Percentiles rank a stretch among this genome's conserved stretches.
phyloP scores from a whole-genome alignment of 2,329 filamentous ascomycete genomes.

The Fusarium haematococcum region DNA sequence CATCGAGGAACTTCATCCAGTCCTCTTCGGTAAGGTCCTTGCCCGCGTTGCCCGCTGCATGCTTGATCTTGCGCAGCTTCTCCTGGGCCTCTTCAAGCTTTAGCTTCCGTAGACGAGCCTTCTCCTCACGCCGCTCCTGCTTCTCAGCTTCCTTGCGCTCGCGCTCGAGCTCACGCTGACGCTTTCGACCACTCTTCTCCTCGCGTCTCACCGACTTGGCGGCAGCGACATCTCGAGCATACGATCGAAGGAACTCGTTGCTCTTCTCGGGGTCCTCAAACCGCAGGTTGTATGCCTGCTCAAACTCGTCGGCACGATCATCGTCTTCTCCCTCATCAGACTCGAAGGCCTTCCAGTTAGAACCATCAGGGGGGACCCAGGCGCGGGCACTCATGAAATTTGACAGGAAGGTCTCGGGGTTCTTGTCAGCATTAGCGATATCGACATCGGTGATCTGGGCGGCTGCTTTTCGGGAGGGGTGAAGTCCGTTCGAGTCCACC shows the following conservation, averaged over 20 bases:
- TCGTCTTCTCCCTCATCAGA: conserved; percentile 90
- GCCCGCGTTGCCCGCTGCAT: conserved; percentile 83
- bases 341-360: conserved; percentile 84
- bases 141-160: conserved; percentile 84
- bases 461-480: conserved; percentile 64
- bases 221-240: conserved; percentile 86
- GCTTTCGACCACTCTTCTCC: conserved; percentile 80
- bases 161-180: conserved; percentile 81
- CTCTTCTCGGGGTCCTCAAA: conserved; percentile 92
- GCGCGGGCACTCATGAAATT: conserved; percentile 95
- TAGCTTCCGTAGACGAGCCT: conserved; percentile 84
- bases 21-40: conserved; percentile 78
- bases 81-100: conserved; percentile 91
- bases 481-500: conserved; percentile 59
- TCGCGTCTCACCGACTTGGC: conserved; percentile 89
- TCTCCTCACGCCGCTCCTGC: conserved; percentile 80
- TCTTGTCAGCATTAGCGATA: conserved; percentile 81
- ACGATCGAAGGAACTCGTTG: conserved; percentile 89
- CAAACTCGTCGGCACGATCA: conserved; percentile 84
- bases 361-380: conserved; percentile 79
- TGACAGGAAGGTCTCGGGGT: conserved; percentile 92
- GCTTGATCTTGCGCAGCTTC: conserved; percentile 88
- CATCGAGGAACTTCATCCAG: conserved; percentile 86
- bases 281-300: conserved; percentile 93
- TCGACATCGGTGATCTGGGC: conserved; percentile 70